Evolutionary conservation across 2,329 filamentous ascomycete species (phyloP).

Genomic region (Didymella sp.): DNA sequence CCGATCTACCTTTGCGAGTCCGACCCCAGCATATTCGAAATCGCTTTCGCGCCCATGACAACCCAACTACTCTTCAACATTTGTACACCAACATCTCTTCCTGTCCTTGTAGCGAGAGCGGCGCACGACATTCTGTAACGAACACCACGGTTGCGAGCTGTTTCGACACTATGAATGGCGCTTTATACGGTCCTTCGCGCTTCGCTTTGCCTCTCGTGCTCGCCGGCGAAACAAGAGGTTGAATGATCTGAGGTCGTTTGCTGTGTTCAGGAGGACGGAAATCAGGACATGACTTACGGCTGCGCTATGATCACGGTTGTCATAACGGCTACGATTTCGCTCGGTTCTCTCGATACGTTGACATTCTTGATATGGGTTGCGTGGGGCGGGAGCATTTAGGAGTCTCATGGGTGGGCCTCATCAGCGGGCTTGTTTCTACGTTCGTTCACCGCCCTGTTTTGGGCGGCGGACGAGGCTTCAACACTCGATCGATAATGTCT

Average conservation of each 20-base stretch:
- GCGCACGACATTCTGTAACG: slow-evolving; percentile 26
- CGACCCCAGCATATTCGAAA: slow-evolving; percentile 40
- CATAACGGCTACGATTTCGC: slow-evolving; percentile 21
- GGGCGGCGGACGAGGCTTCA: slow-evolving; percentile 19
- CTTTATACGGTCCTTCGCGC: slow-evolving; percentile 23
- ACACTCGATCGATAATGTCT: slow-evolving; percentile 32
- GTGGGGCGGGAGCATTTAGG: slow-evolving; percentile 18
- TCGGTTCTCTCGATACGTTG: slow-evolving; percentile 24
- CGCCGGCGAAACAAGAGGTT: slow-evolving; percentile 37
- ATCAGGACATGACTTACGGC: slow-evolving; percentile 36
- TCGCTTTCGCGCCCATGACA: slow-evolving; percentile 44
- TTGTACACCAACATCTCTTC: slow-evolving; percentile 36
- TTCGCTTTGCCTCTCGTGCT: slow-evolving; percentile 30
- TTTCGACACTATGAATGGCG: slow-evolving; percentile 14
- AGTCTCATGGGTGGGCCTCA: slow-evolving; percentile 14
- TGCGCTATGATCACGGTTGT: slow-evolving; percentile 36
- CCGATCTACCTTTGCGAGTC: slow-evolving; percentile 41
- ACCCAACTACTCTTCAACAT: slow-evolving; percentile 39
- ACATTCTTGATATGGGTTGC: slow-evolving; percentile 27
- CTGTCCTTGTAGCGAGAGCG: slow-evolving; percentile 31
- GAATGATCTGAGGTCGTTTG: slow-evolving; percentile 22
- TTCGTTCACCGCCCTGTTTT: slow-evolving; percentile 21
- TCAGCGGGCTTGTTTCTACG: slow-evolving; percentile 20
- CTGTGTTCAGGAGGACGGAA: slow-evolving; percentile 23
- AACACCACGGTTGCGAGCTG: slow-evolving; percentile 19